These are phyloP conservation scores for Akanthomyces muscarius DNA, from an alignment of 2,329 filamentous ascomycete species.

Conservation along the genomic window DNA sequence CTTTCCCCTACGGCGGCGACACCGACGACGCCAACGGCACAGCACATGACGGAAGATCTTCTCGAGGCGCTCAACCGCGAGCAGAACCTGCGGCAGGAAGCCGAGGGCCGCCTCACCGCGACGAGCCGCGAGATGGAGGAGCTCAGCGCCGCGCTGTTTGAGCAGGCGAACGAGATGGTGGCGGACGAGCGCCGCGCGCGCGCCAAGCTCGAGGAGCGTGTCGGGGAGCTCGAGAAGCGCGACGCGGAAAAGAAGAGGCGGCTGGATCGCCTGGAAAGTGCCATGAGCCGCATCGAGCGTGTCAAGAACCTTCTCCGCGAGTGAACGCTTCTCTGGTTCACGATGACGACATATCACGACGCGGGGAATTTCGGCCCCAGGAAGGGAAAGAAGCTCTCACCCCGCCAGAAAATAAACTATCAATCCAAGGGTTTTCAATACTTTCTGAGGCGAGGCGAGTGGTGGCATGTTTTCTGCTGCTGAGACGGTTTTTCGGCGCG, in stretches of 20 bases:
- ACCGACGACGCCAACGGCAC: slow-evolving; percentile 23
- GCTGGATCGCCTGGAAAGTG: slow-evolving; percentile 67
- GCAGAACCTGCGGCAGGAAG: slow-evolving; percentile 60
- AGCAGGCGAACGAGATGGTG: slow-evolving; percentile 86
- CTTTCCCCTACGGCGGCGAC: slow-evolving; percentile 14
- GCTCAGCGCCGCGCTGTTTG: slow-evolving; percentile 69
- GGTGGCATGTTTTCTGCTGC: not conserved
- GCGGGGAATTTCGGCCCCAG: too few relatives aligned
- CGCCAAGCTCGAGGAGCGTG: slow-evolving; percentile 66
- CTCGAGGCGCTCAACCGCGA: slow-evolving; percentile 62
- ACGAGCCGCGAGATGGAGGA: slow-evolving; percentile 75
- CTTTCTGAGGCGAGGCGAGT: not conserved
- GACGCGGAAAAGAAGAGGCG: slow-evolving; percentile 66
- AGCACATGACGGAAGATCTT: slow-evolving; percentile 45
- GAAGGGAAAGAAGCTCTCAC: too few relatives aligned
- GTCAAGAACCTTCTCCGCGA: slow-evolving; percentile 55
- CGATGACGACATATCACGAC: not conserved
- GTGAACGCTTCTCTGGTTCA: not conserved
- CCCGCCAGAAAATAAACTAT: not conserved
- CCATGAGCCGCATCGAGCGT: slow-evolving; percentile 66
- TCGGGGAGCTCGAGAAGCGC: slow-evolving; percentile 63
- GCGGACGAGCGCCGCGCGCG: slow-evolving; percentile 68
- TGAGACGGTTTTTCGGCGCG: not conserved
- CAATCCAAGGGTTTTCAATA: not conserved
- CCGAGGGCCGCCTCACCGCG: slow-evolving; percentile 63